A percentile compares a stretch with the other conserved stretches of the same genome.
Conservation (phyloP, 108 stramenopile genomes). For the Skeletonema marinoi region DNA sequence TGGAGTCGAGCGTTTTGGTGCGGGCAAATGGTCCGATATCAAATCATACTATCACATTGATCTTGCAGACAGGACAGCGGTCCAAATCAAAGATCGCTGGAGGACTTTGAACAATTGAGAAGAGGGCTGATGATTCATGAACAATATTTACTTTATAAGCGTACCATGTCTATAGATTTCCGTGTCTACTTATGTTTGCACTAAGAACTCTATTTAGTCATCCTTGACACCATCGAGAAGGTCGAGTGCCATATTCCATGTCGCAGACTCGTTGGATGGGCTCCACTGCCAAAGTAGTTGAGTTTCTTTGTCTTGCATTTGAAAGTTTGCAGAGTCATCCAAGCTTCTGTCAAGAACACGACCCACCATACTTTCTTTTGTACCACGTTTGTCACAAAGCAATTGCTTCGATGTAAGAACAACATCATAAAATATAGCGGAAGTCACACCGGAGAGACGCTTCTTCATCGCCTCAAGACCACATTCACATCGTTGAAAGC, state of each 20-base stretch:
- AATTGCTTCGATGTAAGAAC: slow-evolving; percentile 16
- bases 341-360: slow-evolving; percentile 24
- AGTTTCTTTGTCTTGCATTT: slow-evolving; percentile 6
- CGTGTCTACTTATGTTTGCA: not conserved
- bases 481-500: slow-evolving; percentile 49
- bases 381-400: slow-evolving; percentile 12
- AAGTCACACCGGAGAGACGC: slow-evolving; percentile 24
- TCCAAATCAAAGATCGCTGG: slow-evolving; percentile 78
- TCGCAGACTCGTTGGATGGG: not conserved
- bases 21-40: slow-evolving; percentile 67
- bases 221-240: not conserved
- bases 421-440: slow-evolving; percentile 31
- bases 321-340: slow-evolving; percentile 7
- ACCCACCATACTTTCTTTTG: slow-evolving; percentile 29
- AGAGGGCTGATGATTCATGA: not conserved
- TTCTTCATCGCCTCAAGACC: slow-evolving; percentile 56
- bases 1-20: slow-evolving; percentile 58
- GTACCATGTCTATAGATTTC: not conserved
- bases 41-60: slow-evolving; percentile 54
- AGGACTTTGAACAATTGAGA: slow-evolving; percentile 56
- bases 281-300: slow-evolving; percentile 8
- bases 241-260: slow-evolving; percentile 12
- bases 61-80: slow-evolving; percentile 55
- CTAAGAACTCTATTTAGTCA: not conserved
- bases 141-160: not conserved